Percentiles rank a stretch among this genome's conserved stretches.
Conservation (phyloP, 805 yeast species). For the Monosporozyma unispora region DNA sequence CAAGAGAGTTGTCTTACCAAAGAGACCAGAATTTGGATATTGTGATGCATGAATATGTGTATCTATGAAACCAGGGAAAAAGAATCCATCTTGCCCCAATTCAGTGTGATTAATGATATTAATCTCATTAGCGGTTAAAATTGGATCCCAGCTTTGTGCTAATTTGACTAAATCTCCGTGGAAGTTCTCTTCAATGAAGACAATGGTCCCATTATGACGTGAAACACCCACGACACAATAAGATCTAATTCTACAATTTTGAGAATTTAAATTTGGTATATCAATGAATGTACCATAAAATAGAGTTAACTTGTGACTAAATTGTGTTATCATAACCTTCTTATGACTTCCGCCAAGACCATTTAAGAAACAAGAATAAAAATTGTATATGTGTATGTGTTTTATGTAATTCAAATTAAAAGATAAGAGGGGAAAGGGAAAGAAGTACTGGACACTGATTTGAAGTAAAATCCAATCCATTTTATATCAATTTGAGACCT, state of each 20-base stretch:
- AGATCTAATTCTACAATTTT: constrained; percentile 41
- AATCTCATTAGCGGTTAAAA: constrained; percentile 10
- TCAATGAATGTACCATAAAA: constrained; percentile 68
- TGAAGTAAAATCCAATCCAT: no score
- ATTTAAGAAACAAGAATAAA: background rate
- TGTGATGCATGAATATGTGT: constrained; percentile 84
- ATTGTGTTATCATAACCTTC: background rate
- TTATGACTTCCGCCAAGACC: background rate
- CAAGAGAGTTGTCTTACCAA: constrained; percentile 73
- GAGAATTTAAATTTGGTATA: constrained; percentile 49
- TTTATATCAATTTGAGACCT: no score
- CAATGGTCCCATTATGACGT: constrained; percentile 35
- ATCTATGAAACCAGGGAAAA: constrained; percentile 76
- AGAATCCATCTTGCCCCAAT: constrained; percentile 45
- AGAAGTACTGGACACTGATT: no score
- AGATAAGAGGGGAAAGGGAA: no score
- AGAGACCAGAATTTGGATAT: constrained; percentile 73
- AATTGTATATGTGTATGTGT: background rate
- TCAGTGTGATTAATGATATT: constrained; percentile 16
- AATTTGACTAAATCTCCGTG: constrained; percentile 23
- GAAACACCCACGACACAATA: constrained; percentile 18
- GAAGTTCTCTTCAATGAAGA: constrained; percentile 21
- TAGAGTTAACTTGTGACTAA: background rate
- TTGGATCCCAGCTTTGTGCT: constrained; percentile 16
- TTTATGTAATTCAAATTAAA: background rate